Percentiles rank a stretch among this genome's conserved stretches.
Conservation (phyloP, 192 early-diverging fungal species). For the Powellomyces hirtus region DNA sequence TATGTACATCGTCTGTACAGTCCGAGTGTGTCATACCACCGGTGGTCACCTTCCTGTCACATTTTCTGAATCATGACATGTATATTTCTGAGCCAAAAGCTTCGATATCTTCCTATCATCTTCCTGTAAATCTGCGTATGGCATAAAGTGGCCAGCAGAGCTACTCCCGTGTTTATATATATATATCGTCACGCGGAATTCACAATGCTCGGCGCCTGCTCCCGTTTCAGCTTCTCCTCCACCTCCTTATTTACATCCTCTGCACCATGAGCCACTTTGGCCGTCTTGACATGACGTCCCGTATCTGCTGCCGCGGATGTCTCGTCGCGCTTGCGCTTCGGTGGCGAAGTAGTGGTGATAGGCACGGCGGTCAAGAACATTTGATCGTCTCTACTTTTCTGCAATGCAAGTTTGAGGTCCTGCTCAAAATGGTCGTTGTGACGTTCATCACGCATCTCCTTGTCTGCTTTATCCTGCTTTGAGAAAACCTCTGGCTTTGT, state of each 20-base stretch:
- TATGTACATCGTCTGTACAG: too few species aligned
- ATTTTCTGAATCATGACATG: too few species aligned
- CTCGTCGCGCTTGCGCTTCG: slow-evolving; percentile 4
- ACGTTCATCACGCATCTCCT: not conserved
- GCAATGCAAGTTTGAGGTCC: not conserved
- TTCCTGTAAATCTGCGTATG: too few species aligned
- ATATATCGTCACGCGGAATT: too few species aligned
- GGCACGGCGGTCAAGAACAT: not conserved
- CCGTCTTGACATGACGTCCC: not conserved
- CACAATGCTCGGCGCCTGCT: too few species aligned
- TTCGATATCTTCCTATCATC: too few species aligned
- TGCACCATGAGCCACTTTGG: not conserved
- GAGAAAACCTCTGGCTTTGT: not conserved
- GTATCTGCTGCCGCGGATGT: not conserved
- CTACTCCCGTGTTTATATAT: too few species aligned
- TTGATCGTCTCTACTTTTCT: not conserved
- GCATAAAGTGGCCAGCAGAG: too few species aligned
- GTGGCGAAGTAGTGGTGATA: not conserved
- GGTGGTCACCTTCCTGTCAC: too few species aligned
- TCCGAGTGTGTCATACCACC: too few species aligned
- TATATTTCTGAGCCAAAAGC: too few species aligned
- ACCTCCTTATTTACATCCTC: not conserved
- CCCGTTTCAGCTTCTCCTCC: not conserved
- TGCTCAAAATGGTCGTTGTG: not conserved
- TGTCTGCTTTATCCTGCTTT: not conserved